A percentile compares a stretch with the other conserved stretches of the same genome.
Conservation (phyloP, 169 alveolate species). For the Perkinsus chesapeaki region DNA sequence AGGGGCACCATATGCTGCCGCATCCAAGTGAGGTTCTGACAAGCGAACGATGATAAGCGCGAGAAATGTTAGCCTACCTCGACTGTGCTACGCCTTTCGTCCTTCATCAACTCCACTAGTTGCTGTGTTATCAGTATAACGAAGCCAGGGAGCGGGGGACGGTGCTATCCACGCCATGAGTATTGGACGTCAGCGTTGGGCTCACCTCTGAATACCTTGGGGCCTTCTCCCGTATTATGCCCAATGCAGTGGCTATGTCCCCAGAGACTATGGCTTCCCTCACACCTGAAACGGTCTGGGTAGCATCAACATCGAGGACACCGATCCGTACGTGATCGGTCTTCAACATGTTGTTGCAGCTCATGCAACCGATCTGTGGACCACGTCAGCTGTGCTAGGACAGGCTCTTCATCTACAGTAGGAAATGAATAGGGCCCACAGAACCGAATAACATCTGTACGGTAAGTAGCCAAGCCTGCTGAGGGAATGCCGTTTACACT, state of each 20-base stretch:
- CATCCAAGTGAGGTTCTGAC: neutral
- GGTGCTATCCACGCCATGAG: neutral
- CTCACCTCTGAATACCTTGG: neutral
- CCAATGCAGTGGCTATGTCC: neutral
- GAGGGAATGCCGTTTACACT: too few species aligned
- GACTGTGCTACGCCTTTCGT: neutral
- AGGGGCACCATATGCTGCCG: neutral
- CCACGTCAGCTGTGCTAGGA: neutral
- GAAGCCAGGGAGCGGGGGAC: neutral
- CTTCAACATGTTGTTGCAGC: neutral
- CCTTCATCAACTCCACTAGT: neutral
- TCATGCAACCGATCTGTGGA: neutral
- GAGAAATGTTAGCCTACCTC: neutral
- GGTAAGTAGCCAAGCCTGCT: too few species aligned
- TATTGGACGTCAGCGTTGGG: neutral
- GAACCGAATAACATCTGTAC: too few species aligned
- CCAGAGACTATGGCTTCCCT: neutral
- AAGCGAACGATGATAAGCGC: neutral
- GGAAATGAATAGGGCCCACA: too few species aligned
- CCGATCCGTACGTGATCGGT: neutral
- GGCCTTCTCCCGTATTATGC: neutral
- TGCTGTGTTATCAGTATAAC: neutral
- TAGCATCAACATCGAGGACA: neutral
- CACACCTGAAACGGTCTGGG: neutral
- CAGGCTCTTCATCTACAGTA: neutral